Evolutionary conservation across 306 rosid species (phyloP), one percentile per base, ranked within the genome.

Genomic region (Spatholobus suberectus): DNA sequence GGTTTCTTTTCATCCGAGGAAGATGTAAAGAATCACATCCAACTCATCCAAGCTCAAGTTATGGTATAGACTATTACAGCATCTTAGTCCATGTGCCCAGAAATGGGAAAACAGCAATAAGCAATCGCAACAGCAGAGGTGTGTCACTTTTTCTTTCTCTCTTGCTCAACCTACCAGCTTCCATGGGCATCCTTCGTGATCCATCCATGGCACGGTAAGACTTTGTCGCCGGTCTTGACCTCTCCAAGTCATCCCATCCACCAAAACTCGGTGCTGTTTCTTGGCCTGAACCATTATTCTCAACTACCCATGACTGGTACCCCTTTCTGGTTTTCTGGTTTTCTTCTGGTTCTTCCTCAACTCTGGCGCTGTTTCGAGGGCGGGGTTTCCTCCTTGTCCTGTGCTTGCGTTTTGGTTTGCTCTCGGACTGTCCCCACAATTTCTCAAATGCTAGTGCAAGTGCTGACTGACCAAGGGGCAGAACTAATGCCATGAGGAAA

Each of bases 181-280:
- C 90, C 57, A 23, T 55, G 2, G 89, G 21, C 49, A 59, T 83
- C 54, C 82, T 86, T 51, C 23, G 79, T 21, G 90, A 78, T 8
- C 87, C 88, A 11, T 80, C 76, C 49, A 46, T 69, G 68, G 32
- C 70, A 32, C 49, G 78, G 69, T 91, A 80, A 15, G 89, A 52
- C 77, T 89, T 87, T 54, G 62, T 59, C 9, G 82, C 38, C 2
- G 84, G 76, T 82, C 90, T 79, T 70, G 57, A 65, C 85, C 91
- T 80, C 74, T 92, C 98, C 68, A 96, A 84, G 76, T 96, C 97
- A 78, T 93, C 99, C 99, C 98, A 96, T 70, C 99, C 99, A 35
- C 99, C 98, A 46, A 89, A 88, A 49, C 85, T 69, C 8, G 83
- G 69, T 13, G 73, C 85, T 80, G 69, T 81, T 78, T 52, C 78